These are phyloP conservation scores for Funneliformis caledonium DNA, from an alignment of 371 early-diverging fungal genomes.

Conservation along the genomic window DNA sequence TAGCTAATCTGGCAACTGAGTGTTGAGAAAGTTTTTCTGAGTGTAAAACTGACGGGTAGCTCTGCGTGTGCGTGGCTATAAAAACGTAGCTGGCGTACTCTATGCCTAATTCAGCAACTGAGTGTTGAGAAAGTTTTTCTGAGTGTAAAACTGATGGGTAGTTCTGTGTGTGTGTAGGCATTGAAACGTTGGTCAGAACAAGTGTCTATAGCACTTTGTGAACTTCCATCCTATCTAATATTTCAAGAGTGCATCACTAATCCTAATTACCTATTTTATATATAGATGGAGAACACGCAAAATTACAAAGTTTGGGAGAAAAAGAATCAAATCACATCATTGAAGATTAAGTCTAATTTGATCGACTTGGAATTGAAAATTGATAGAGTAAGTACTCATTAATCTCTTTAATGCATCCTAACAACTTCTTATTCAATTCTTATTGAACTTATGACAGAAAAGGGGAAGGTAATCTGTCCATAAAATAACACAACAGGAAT, in stretches of 20 bases:
- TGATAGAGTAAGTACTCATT: conserved; percentile 19
- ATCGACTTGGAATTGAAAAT: conserved; percentile 16
- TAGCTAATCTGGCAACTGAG: conserved; percentile 16
- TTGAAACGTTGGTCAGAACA: neutral
- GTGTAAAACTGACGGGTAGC: conserved; percentile 4
- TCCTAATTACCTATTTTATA: conserved; percentile 3
- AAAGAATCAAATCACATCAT: conserved; percentile 1
- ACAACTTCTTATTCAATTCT: conserved; percentile 7
- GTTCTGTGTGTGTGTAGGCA: neutral
- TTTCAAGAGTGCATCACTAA: neutral
- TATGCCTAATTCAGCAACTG: conserved; percentile 15
- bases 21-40: conserved; percentile 23
- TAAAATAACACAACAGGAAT: neutral
- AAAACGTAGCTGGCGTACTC: conserved; percentile 8
- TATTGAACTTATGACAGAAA: conserved; percentile 1
- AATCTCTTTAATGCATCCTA: neutral
- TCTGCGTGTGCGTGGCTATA: neutral
- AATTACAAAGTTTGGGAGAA: conserved; percentile 6
- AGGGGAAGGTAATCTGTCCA: conserved; percentile 3
- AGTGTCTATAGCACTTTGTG: conserved; percentile 5
- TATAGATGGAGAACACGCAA: neutral
- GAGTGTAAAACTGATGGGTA: neutral
- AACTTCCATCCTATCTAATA: conserved; percentile 1
- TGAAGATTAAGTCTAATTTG: neutral
- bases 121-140: conserved; percentile 23